Evolutionary conservation across 768 basidiomycete genomes (phyloP).

Genomic region (Cystofilobasidium macerans): DNA sequence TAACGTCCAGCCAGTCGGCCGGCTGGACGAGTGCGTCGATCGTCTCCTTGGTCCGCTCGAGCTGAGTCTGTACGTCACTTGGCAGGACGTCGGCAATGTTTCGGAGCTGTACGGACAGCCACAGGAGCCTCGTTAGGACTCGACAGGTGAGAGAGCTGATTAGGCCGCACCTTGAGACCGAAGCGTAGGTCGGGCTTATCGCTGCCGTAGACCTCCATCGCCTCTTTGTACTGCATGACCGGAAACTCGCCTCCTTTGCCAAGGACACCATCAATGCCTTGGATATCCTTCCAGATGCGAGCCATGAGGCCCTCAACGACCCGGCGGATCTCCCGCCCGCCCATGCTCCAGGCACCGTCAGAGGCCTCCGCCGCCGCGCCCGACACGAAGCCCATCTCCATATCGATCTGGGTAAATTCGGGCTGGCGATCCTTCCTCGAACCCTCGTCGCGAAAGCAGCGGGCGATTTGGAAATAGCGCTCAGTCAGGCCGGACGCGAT

Average conservation of each 20-base stretch:
- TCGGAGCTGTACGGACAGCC: neutral
- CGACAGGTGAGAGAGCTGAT: neutral
- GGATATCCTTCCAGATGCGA: slow-evolving; percentile 61
- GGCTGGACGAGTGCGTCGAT: slow-evolving; percentile 4
- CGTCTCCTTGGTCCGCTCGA: neutral
- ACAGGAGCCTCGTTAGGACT: neutral
- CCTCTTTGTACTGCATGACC: slow-evolving; percentile 79
- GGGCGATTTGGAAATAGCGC: slow-evolving; percentile 82
- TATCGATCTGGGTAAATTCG: slow-evolving; percentile 92
- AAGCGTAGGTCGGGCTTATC: slow-evolving; percentile 92
- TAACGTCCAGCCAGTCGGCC: neutral
- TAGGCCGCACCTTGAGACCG: slow-evolving; percentile 60
- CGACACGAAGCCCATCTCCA: slow-evolving; percentile 90
- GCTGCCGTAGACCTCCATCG: slow-evolving; percentile 88
- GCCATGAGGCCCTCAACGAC: slow-evolving; percentile 65
- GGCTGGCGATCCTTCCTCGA: slow-evolving; percentile 90
- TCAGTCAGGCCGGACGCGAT: slow-evolving; percentile 82
- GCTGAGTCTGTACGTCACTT: neutral
- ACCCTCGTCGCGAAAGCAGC: slow-evolving; percentile 92
- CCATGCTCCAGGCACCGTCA: slow-evolving; percentile 60
- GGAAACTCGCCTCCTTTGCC: slow-evolving; percentile 45
- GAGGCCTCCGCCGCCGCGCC: slow-evolving; percentile 49
- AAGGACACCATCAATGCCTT: slow-evolving; percentile 50
- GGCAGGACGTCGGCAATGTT: neutral
- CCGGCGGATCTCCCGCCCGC: slow-evolving; percentile 67